Base-by-base conservation (phyloP, 83 land plant species). In the Isoetes engelmannii region DNA sequence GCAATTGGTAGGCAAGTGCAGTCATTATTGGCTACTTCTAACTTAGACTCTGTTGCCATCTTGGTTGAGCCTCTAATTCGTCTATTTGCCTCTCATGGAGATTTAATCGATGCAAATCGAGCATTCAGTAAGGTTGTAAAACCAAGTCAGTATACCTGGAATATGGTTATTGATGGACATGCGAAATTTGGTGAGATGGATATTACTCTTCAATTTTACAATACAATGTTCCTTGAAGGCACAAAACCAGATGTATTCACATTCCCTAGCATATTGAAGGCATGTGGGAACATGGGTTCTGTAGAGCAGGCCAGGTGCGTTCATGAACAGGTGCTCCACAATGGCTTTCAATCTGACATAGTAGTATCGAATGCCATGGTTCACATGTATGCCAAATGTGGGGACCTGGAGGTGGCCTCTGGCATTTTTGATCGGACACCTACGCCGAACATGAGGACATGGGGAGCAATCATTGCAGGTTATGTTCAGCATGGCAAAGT, bases 341-440 rank as follows among this genome's bases (percentile, higher is more conserved):
- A 51, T n/a, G 59, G 56, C 4, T 69, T 69, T 18, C 47, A 54
- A 50, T 8, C 43, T 45, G 78, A 75, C 63, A 60, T 69, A 4
- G 44, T 61, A 41, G 44, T 69, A 44, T 72, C 67, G 4, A 75
- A 61, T 63, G 63, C 78, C 20, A 47, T 60, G 0, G 55, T 75
- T 44, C 68, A 69, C 48, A 75, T 75, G 78, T 75, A 68, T 44
- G 61, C 43, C 41, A 75, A 75, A 19, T 75, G 78, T 63, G 78
- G 68, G n/a, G 45, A 48, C 21, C 45, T 75, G 9, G 59, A 43
- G 10, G 61, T 13, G 15, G 78, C 78, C 5, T 47, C 45, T 7
- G 17, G 42, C 3, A 59, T 69, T n/a, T 75, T 75, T 45, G 66
- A 75, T 51, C 19, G 37, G 10, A 58, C 69, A 49, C 67, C 58